Evolutionary conservation across 192 early-diverging fungal species (phyloP), one percentile per base, ranked within the genome.

Genomic region (Coemansia sp.): DNA sequence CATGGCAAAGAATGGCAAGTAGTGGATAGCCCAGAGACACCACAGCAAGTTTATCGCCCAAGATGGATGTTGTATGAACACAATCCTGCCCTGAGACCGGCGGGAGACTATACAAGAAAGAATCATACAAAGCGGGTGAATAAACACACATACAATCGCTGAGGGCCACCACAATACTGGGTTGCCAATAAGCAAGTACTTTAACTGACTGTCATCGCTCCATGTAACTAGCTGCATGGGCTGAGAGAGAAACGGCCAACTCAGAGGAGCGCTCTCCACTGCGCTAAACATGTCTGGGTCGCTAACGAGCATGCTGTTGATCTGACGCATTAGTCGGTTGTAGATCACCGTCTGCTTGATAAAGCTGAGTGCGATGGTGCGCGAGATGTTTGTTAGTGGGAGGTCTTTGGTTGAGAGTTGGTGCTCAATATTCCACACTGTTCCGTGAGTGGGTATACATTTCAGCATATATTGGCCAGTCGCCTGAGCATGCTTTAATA

Each of bases 311-410:
- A 94, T 94, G 64, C 96, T 93, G 84, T 99, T 99, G 6, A 92
- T 87, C 1, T 90, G 90, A 90, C 90, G 93, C 97, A 99, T 99
- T n/a, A 91, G 91, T 17, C 93, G 88, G 67, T 95, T 98, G 64
- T 95, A 80, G 51, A 94, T 89, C 64, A 89, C 85, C 73, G 95
- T 91, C 64, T 94, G 90, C 36, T 85, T 81, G 59, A 90, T 75
- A 72, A 97, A 96, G 14, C 72, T 80, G 38, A 37, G 39, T 11
- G 44, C 87, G 79, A 55, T 75, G 85, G 83, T 86, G 90, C 10
- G 78, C 53, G 17, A 77, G 70, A 39, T 72, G 61, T 41, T 82
- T 84, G 45, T 88, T 87, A 39, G 88, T 50, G 32, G 88, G 87
- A 66, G 93, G 78, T 73, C 75, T 79, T 3, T 86, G 74, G 76